Evolutionary conservation across 495 filamentous ascomycete genomes (phyloP), one percentile per base, ranked within the genome.

Genomic region (Trichoderma gamsii): DNA sequence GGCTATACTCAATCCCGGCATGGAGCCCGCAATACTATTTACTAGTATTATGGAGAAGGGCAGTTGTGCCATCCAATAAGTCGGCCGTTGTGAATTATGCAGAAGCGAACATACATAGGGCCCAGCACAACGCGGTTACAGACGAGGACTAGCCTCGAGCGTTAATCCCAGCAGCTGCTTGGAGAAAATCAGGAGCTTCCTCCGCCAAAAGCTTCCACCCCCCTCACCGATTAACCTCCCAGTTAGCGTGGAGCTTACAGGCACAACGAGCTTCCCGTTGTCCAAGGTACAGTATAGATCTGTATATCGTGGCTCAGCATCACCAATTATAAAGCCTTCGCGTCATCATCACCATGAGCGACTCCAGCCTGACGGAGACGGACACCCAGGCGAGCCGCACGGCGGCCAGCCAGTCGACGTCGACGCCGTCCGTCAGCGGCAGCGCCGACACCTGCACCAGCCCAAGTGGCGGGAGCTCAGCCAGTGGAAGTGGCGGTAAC

Each of bases 241-340:
- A 49, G 4, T 49, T 49, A 32, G 56, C 56, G 56, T 32, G 27
- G 27, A 61, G 56, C 56, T 61, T 61, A 32, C 15, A 23, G 32
- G 56, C 56, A 61, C 1, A 29, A 32, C 56, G 56, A 61, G 27
- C 56, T 61, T 23, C 56, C 56, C 56, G 4, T 61, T 61, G 56
- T 61, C n/a, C 1, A 21, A 3, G 8, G 56, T 32, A n/a, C n/a
- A n/a, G n/a, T n/a, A n/a, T n/a, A n/a, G n/a, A n/a, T n/a, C n/a
- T n/a, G n/a, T n/a, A 29, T 29, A 29, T 61, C n/a, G 29, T 12
- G n/a, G 7, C n/a, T 49, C 44, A 49, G 7, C 13, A 15, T 18
- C 35, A 38, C 49, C 4, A 16, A 52, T 23, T 23, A 52, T 16
- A 6, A 7, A 52, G 49, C 3, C 9, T 9, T n/a, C 35, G 0